Conservation (phyloP, 1,284 basidiomycete genomes). For the Bondarzewia mesenterica region DNA sequence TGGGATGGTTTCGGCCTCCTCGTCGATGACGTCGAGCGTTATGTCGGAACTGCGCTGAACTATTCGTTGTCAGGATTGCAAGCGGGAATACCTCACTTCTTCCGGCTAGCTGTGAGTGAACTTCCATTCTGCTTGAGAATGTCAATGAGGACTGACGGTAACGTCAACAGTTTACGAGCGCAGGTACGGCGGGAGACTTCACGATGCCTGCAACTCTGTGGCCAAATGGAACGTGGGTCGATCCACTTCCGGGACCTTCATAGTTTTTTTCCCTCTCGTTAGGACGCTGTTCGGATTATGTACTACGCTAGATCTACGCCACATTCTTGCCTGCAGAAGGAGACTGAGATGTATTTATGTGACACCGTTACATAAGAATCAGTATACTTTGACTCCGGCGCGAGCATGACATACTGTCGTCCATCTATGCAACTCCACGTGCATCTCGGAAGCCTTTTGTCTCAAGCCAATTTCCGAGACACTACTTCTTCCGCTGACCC, state of each 20-base stretch:
- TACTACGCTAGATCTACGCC: too few species aligned
- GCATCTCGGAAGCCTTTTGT: too few species aligned
- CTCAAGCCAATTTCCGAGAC: too few species aligned
- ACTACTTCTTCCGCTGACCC: too few species aligned
- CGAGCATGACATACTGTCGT: neutral
- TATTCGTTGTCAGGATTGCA: conserved; percentile 61
- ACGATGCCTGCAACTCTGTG: conserved; percentile 73
- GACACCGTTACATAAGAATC: neutral
- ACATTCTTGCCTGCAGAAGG: too few species aligned
- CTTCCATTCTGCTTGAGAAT: conserved; percentile 3
- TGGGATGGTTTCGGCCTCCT: conserved; percentile 78
- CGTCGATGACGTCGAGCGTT: conserved; percentile 81
- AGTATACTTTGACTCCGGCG: neutral
- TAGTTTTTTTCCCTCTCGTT: too few species aligned
- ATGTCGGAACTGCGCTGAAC: conserved; percentile 55
- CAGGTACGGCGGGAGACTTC: conserved; percentile 63
- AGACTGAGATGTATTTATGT: too few species aligned
- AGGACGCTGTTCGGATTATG: too few species aligned
- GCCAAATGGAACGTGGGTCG: conserved; percentile 77
- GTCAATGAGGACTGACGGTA: neutral
- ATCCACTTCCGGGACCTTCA: conserved; percentile 62
- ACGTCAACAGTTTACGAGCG: conserved; percentile 40
- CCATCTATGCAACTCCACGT: too few species aligned
- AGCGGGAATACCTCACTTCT: conserved; percentile 67
- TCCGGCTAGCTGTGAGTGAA: conserved; percentile 66